Base-by-base conservation (phyloP, 202 grass and related monocot species). In the Cymbopogon flexuosus region DNA sequence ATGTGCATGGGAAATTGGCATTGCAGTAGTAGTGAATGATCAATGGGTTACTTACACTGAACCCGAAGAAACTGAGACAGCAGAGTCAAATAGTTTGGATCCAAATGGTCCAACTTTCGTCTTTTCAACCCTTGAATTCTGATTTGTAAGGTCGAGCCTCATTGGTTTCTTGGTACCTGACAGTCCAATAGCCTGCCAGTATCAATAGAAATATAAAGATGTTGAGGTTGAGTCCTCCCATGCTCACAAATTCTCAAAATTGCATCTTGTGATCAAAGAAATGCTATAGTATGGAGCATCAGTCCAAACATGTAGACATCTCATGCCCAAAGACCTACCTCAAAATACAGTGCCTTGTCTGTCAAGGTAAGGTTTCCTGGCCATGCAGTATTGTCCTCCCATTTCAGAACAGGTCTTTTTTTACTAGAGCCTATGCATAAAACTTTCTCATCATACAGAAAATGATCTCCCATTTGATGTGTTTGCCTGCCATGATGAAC, bases 121-220 rank as follows among this genome's bases (percentile, higher is more conserved):
- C 68, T 98, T 98, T 70, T 88, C 84, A 84, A 91, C 82, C 62
- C 66, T 86, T 72, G 90, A 89, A 86, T 87, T 85, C 73, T 86
- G 72, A 70, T 90, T 41, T 58, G 86, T 83, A 75, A 98, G 92
- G 81, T 98, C 92, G 74, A 98, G 77, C 79, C 86, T 95, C 79
- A 90, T 78, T 47, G 83, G 86, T 81, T 91, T 95, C 79, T 89
- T 98, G 10, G 73, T 91, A 91, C 92, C 88, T 93, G 88, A 69
- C 84, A 95, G 84, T 89, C 92, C 95, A 98, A 98, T 98, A 83
- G 86, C 90, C 95, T 98, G 90, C 81, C 82, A 94, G 88, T 89
- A 89, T 89, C 85, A 89, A 89, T 72, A 70, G 47, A 89, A 86
- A 78, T 62, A 68, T 80, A 39, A 47, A 84, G 63, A 72, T 76